Conservation (phyloP, 192 early-diverging fungal genomes). For the Linderina pennispora region DNA sequence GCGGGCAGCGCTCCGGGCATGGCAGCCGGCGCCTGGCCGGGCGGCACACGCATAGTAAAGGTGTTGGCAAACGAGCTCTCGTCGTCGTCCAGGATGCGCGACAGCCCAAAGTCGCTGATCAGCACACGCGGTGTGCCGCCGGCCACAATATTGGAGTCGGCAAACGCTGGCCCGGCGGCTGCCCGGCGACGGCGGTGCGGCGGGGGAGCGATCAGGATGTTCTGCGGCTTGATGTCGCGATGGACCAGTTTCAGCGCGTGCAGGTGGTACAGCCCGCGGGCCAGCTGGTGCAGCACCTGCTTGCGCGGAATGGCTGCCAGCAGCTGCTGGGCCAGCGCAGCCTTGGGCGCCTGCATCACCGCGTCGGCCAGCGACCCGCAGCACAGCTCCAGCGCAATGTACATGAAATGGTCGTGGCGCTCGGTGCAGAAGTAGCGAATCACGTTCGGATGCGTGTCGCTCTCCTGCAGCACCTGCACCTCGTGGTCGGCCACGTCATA, state of each 20-base stretch:
- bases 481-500: slow-evolving; percentile 95
- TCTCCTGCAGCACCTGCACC: slow-evolving; percentile 85
- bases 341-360: slow-evolving; percentile 54
- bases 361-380: slow-evolving; percentile 85
- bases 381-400: slow-evolving; percentile 95
- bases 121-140: slow-evolving; percentile 58
- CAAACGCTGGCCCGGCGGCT: slow-evolving; percentile 2
- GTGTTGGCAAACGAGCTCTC: slow-evolving; percentile 95
- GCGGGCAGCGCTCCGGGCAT: slow-evolving; percentile 18
- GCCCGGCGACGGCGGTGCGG: slow-evolving; percentile 40
- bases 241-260: slow-evolving; percentile 96
- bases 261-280: slow-evolving; percentile 78
- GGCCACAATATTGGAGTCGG: slow-evolving; percentile 21
- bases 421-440: slow-evolving; percentile 93
- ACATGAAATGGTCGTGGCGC: slow-evolving; percentile 84
- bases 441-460: slow-evolving; percentile 94
- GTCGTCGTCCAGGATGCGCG: slow-evolving; percentile 88
- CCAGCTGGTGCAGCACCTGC: slow-evolving; percentile 76
- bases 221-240: slow-evolving; percentile 96
- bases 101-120: slow-evolving; percentile 97
- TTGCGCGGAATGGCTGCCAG: slow-evolving; percentile 49
- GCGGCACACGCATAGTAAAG: slow-evolving; percentile 50
- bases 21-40: slow-evolving; percentile 2
- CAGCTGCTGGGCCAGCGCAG: slow-evolving; percentile 33
- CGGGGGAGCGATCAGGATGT: slow-evolving; percentile 76